These are phyloP conservation scores for Pulicaria dysenterica DNA, from an alignment of 129 eudicot species.

Conservation along the genomic window DNA sequence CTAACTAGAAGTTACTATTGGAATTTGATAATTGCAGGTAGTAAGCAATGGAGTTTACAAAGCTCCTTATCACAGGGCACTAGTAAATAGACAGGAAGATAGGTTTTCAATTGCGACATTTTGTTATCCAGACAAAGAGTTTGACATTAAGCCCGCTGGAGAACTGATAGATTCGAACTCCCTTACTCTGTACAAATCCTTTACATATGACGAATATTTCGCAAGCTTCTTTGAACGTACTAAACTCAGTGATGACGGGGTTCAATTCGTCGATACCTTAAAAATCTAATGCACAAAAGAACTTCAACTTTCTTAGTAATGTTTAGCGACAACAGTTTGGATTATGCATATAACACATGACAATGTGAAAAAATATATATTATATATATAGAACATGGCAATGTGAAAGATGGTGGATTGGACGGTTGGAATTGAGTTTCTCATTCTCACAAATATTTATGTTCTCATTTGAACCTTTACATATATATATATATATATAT, in stretches of 20 bases:
- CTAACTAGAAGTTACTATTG: too few relatives aligned
- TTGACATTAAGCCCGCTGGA: slow-evolving; percentile 32
- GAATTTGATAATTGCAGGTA: too few relatives aligned
- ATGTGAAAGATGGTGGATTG: too few relatives aligned
- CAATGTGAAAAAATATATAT: too few relatives aligned
- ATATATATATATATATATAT: too few relatives aligned
- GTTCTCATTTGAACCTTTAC: too few relatives aligned
- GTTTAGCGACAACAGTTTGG: too few relatives aligned
- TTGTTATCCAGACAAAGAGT: slow-evolving; percentile 36
- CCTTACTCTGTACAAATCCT: slow-evolving; percentile 29
- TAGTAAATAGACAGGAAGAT: slow-evolving; percentile 36
- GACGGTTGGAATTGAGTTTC: too few relatives aligned
- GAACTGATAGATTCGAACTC: slow-evolving; percentile 27
- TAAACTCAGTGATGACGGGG: slow-evolving; percentile 34
- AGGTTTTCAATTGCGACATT: slow-evolving; percentile 39
- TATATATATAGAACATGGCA: too few relatives aligned
- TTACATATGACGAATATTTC: slow-evolving; percentile 29
- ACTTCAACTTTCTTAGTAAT: too few relatives aligned
- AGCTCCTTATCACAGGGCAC: slow-evolving; percentile 43
- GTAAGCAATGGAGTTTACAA: slow-evolving; percentile 44
- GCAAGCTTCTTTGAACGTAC: slow-evolving; percentile 32
- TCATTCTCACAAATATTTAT: too few relatives aligned
- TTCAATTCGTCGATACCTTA: slow-evolving; percentile 42
- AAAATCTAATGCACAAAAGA: slow-evolving; percentile 18
- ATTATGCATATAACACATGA: too few relatives aligned